These are phyloP conservation scores for Myriangium duriaei DNA, from an alignment of 2,329 filamentous ascomycete genomes.

Conservation along the genomic window DNA sequence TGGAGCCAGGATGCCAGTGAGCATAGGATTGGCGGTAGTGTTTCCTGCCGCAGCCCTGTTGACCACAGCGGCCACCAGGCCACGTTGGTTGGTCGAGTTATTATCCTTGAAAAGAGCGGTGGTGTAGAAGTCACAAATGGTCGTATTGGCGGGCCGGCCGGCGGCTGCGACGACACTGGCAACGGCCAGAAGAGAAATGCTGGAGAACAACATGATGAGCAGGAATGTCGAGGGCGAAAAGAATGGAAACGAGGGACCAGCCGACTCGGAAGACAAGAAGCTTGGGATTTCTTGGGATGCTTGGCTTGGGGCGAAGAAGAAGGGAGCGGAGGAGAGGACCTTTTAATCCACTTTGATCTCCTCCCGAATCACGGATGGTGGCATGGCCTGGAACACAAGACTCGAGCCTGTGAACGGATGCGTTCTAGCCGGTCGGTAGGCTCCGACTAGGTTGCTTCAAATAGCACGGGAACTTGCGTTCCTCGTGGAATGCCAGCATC, in stretches of 20 bases:
- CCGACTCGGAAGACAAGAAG: not conserved
- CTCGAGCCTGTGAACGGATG: too few relatives aligned
- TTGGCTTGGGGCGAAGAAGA: too few relatives aligned
- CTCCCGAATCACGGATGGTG: too few relatives aligned
- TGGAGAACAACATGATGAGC: conserved; percentile 2
- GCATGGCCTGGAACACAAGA: too few relatives aligned
- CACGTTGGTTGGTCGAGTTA: conserved; percentile 46
- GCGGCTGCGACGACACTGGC: conserved; percentile 15
- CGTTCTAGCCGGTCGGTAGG: too few relatives aligned
- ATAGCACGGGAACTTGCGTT: too few relatives aligned
- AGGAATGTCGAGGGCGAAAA: not conserved
- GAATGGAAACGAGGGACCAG: not conserved
- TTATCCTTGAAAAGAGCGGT: conserved; percentile 46
- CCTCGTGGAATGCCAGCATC: too few relatives aligned
- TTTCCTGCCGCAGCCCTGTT: conserved; percentile 50
- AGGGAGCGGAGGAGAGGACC: too few relatives aligned
- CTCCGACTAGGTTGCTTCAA: too few relatives aligned
- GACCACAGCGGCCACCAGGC: conserved; percentile 44
- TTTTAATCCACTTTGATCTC: too few relatives aligned
- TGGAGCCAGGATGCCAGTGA: conserved; percentile 43
- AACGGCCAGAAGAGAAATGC: conserved; percentile 13
- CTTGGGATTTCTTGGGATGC: too few relatives aligned
- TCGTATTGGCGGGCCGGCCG: conserved; percentile 37
- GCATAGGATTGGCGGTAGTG: conserved; percentile 33
- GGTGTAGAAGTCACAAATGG: conserved; percentile 54